phyloP scores from a whole-genome alignment of 1,284 basidiomycete species.

The Austroboletus novae-zelandiae region DNA sequence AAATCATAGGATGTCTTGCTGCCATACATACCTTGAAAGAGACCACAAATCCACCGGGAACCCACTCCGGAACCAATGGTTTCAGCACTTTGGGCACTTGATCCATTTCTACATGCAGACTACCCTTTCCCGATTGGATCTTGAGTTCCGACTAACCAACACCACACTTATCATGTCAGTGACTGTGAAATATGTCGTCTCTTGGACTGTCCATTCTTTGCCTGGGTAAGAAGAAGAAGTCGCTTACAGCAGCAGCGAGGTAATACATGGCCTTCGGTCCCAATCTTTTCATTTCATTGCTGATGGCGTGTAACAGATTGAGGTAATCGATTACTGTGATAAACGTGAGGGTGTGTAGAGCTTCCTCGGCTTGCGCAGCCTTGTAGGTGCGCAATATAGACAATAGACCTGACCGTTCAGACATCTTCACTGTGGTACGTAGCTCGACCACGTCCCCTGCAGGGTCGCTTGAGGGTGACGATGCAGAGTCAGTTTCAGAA shows the following conservation, averaged over 20 bases:
- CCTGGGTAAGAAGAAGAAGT: conserved; percentile 88
- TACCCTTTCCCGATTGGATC: conserved; percentile 95
- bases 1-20: background rate
- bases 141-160: conserved; percentile 86
- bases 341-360: conserved; percentile 85
- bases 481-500: too few relatives aligned
- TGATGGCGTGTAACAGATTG: conserved; percentile 85
- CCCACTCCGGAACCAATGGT: conserved; percentile 93
- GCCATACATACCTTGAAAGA: conserved; percentile 82
- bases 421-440: conserved; percentile 63
- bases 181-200: background rate
- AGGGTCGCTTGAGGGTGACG: conserved; percentile 19
- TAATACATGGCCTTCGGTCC: conserved; percentile 87
- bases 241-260: conserved; percentile 95
- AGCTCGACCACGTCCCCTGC: conserved; percentile 28
- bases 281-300: conserved; percentile 66
- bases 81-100: conserved; percentile 96
- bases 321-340: conserved; percentile 97
- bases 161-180: conserved; percentile 14
- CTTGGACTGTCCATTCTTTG: conserved; percentile 72
- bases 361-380: conserved; percentile 67
- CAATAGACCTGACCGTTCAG: conserved; percentile 62
- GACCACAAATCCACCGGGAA: conserved; percentile 87
- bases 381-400: conserved; percentile 83
- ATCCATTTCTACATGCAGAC: conserved; percentile 94